These are phyloP conservation scores for Yamadazyma jaroonii DNA, from an alignment of 1,139 yeast genomes.

Conservation along the genomic window DNA sequence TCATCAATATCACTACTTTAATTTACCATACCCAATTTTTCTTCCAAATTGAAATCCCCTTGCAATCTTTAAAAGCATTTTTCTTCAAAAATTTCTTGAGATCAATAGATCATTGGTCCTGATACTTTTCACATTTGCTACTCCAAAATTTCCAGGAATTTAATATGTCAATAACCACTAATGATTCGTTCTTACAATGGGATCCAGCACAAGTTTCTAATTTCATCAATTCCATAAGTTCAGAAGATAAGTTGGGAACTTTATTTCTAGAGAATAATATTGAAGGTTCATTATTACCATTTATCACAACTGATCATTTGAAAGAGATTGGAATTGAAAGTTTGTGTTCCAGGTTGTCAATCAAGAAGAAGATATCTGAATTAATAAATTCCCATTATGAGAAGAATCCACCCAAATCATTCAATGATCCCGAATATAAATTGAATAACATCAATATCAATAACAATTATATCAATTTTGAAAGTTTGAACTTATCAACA, in stretches of 20 bases:
- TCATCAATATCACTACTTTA: too few relatives aligned
- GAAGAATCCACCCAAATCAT: constrained; percentile 27
- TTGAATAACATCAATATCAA: constrained; percentile 28
- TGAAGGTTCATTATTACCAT: constrained; percentile 60
- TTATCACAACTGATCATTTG: constrained; percentile 57
- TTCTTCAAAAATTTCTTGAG: too few relatives aligned
- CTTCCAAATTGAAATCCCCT: too few relatives aligned
- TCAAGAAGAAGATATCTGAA: constrained; percentile 50
- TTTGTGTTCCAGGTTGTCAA: constrained; percentile 40
- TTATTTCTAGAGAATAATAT: constrained; percentile 54
- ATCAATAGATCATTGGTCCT: too few relatives aligned
- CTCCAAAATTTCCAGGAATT: not conserved
- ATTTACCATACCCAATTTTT: too few relatives aligned
- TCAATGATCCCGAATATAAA: constrained; percentile 29
- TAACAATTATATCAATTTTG: constrained; percentile 34
- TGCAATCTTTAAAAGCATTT: too few relatives aligned
- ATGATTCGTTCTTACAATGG: constrained; percentile 44
- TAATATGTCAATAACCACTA: constrained; percentile 12
- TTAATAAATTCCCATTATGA: constrained; percentile 37
- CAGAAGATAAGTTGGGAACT: constrained; percentile 24
- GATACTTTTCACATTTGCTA: not conserved
- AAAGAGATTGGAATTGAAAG: constrained; percentile 53
- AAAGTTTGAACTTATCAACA: constrained; percentile 32
- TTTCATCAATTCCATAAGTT: constrained; percentile 22
- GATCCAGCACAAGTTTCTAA: constrained; percentile 48